phyloP scores from a whole-genome alignment of 345 rosid species.

The Hibiscus syriacus region DNA sequence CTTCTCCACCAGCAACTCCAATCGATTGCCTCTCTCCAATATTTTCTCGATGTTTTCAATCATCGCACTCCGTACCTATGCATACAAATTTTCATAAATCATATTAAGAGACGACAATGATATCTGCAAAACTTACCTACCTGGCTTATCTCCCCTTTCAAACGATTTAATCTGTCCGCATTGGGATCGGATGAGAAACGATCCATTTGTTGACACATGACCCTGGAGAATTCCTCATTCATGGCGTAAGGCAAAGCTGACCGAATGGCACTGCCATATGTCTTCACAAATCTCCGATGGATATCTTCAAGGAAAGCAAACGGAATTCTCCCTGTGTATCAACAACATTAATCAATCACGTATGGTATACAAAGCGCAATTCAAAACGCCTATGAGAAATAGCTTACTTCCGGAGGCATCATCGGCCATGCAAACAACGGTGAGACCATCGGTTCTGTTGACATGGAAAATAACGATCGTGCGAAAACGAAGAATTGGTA shows the following conservation, averaged over 20 bases:
- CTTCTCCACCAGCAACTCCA: slow-evolving; percentile 40
- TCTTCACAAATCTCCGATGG: slow-evolving; percentile 24
- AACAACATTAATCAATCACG: background rate
- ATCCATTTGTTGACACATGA: slow-evolving; percentile 44
- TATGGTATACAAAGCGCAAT: background rate
- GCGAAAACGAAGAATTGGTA: slow-evolving; percentile 33
- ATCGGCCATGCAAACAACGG: slow-evolving; percentile 48
- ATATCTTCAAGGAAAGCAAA: slow-evolving; percentile 11
- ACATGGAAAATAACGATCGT: slow-evolving; percentile 44
- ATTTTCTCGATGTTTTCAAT: too few relatives aligned
- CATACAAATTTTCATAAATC: too few relatives aligned
- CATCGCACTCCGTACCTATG: slow-evolving; percentile 41
- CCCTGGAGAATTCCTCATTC: slow-evolving; percentile 51
- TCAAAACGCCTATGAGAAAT: background rate
- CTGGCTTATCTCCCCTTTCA: slow-evolving; percentile 48
- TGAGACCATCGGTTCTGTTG: slow-evolving; percentile 39
- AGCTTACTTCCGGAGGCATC: slow-evolving; percentile 26
- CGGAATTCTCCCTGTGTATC: background rate
- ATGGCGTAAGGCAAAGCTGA: slow-evolving; percentile 43
- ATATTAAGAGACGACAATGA: too few relatives aligned
- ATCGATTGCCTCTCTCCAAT: slow-evolving; percentile 41
- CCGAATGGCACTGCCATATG: slow-evolving; percentile 28
- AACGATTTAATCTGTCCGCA: slow-evolving; percentile 35
- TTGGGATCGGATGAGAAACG: slow-evolving; percentile 31
- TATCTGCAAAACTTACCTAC: slow-evolving; percentile 7